A percentile compares a stretch with the other conserved stretches of the same genome.
Conservation (phyloP, 2,329 filamentous ascomycete genomes). For the Verticillium nonalfalfae region DNA sequence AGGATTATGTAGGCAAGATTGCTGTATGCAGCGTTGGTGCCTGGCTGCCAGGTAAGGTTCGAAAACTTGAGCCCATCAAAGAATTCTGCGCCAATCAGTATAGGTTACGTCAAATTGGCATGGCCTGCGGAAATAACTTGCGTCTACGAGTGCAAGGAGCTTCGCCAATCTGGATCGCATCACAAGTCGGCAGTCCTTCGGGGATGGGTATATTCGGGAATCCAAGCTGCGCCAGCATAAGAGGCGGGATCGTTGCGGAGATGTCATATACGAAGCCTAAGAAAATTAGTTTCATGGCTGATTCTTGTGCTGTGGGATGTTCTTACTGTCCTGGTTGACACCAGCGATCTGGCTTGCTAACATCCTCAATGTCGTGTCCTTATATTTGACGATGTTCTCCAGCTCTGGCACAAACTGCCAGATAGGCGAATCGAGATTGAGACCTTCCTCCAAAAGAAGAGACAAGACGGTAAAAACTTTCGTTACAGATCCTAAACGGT, state of each 20-base stretch:
- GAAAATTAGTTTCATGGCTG: neutral
- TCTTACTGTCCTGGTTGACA: constrained; percentile 10
- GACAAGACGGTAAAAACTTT: constrained; percentile 33
- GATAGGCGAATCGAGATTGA: constrained; percentile 7
- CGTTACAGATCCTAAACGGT: constrained; percentile 33
- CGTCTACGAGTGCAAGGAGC: constrained; percentile 5
- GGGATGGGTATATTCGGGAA: constrained; percentile 4
- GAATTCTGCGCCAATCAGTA: constrained; percentile 8
- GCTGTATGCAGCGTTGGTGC: constrained; percentile 13
- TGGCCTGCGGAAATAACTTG: neutral
- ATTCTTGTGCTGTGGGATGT: neutral
- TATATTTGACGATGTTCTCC: constrained; percentile 21
- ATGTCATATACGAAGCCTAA: constrained; percentile 8
- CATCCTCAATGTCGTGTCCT: constrained; percentile 10
- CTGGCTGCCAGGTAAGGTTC: constrained; percentile 10
- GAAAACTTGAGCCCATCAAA: constrained; percentile 9
- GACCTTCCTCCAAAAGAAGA: constrained; percentile 19
- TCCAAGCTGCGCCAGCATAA: constrained; percentile 3
- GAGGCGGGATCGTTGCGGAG: constrained; percentile 2
- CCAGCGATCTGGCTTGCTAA: constrained; percentile 13
- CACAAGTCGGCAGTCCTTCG: constrained; percentile 9
- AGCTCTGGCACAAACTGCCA: constrained; percentile 11
- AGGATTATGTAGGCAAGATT: constrained; percentile 16
- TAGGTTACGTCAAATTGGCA: neutral
- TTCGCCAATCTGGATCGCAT: constrained; percentile 5